Evolutionary conservation across 768 basidiomycete species (phyloP), one percentile per base, ranked within the genome.

Genomic region (Guyanaporus albipodus): DNA sequence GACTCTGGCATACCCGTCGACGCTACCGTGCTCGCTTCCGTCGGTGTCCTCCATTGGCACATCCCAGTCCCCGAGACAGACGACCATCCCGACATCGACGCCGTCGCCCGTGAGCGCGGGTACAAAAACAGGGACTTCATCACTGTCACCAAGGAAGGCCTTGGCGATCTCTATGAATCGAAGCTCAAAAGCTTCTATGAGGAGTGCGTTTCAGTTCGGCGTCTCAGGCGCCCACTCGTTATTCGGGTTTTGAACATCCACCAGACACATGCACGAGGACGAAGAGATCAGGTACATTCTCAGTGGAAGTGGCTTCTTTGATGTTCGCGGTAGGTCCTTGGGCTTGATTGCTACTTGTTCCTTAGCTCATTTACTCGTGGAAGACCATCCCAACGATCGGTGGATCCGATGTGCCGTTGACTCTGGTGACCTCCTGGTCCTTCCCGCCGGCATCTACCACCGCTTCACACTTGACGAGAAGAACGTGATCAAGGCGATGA

Each of bases 221-320:
- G 2, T n/a, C n/a, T n/a, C 15, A 12, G 5, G n/a, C 14, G 29
- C 5, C 29, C n/a, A n/a, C 2, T 31, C 29, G 10, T 4, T 15
- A 10, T 19, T 11, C 32, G 6, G 11, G 11, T 15, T 9, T 42
- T 12, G 33, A 10, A 7, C 42, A 44, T 37, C 44, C 37, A 54
- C 38, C 21, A 90, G 89, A 58, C 92, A 96, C 58, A 78, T 97
- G 74, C 94, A 96, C 57, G 91, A 96, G 65, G 93, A 96, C 58
- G 93, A 97, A 60, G 93, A 97, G 68, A 95, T 94, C 59, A 76
- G 93, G 8, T 97, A 89, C 58, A 81, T 94, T 56, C 74, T 91
- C 32, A 73, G 77, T 1, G 94, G 94, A n/a, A 82, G 79, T 29
- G 93, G 91, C 0, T 98, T 82, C 74, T 97, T 96, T 61, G 94